Evolutionary conservation across 768 basidiomycete species (phyloP).

Genomic region (Butyriboletus loyo): DNA sequence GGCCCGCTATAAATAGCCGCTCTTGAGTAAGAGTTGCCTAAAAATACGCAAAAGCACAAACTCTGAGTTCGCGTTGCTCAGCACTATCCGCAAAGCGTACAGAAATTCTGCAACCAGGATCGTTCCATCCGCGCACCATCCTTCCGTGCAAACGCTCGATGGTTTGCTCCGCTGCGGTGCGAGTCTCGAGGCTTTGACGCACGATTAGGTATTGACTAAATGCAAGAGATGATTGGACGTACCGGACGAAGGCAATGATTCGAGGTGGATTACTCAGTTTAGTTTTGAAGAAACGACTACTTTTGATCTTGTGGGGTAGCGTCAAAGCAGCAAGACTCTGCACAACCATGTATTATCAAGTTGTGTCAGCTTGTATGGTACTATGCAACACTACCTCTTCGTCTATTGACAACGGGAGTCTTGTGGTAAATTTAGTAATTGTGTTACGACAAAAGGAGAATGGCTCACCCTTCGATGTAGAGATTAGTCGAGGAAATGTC

Average conservation of each 20-base stretch:
- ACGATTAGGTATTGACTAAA: neutral
- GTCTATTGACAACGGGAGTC: constrained; percentile 69
- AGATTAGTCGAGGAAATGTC: constrained; percentile 70
- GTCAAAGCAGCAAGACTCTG: constrained; percentile 66
- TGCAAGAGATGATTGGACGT: constrained; percentile 13
- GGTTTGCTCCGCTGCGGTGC: constrained; percentile 69
- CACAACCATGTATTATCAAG: neutral
- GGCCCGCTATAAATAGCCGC: constrained; percentile 42
- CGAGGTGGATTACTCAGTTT: constrained; percentile 71
- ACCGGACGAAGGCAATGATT: constrained; percentile 83
- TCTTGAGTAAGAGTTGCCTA: neutral
- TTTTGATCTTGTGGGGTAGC: constrained; percentile 68
- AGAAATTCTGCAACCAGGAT: constrained; percentile 71
- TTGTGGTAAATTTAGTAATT: constrained; percentile 19
- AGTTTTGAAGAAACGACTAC: constrained; percentile 78
- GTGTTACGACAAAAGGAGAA: neutral
- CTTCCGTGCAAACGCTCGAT: constrained; percentile 76
- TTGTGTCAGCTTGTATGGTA: neutral
- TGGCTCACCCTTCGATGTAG: constrained; percentile 69
- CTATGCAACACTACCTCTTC: constrained; percentile 43
- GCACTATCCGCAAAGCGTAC: constrained; percentile 77
- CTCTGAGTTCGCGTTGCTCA: constrained; percentile 75
- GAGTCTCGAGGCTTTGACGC: constrained; percentile 58
- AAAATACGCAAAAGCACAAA: constrained; percentile 33
- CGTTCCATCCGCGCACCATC: constrained; percentile 78